These are phyloP conservation scores for Sphaceloma murrayae DNA, from an alignment of 2,329 filamentous ascomycete genomes.

Conservation along the genomic window DNA sequence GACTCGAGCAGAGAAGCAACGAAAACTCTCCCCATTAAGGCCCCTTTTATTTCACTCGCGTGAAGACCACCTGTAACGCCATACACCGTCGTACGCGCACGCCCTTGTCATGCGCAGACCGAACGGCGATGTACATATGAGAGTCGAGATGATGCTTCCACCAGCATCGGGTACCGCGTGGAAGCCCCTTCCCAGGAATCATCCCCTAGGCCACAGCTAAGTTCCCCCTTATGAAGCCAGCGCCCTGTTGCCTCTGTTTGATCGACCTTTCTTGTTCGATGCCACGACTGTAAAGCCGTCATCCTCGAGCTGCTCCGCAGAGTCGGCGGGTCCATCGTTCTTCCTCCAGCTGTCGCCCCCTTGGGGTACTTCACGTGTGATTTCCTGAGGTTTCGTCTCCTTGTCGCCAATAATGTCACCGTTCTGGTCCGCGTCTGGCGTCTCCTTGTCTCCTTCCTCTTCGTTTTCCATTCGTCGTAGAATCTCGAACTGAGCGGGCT, in stretches of 20 bases:
- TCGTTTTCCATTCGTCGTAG: conserved; percentile 38
- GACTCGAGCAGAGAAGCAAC: too few relatives aligned
- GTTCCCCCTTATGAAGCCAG: conserved; percentile 19
- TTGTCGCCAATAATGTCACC: conserved; percentile 44
- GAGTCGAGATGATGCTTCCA: background rate
- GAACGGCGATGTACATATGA: background rate
- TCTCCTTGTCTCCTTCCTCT: conserved; percentile 30
- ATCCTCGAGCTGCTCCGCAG: conserved; percentile 40
- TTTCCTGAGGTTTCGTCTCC: conserved; percentile 47
- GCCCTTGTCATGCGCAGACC: background rate
- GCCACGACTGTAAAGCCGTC: conserved; percentile 47
- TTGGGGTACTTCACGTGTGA: conserved; percentile 39
- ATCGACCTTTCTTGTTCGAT: conserved; percentile 37
- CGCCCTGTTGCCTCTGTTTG: conserved; percentile 23
- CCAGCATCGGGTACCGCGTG: background rate
- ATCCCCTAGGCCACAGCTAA: background rate
- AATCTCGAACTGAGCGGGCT: conserved; percentile 44
- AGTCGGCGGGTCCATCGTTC: conserved; percentile 28
- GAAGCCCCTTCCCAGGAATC: too few relatives aligned
- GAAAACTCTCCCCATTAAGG: too few relatives aligned
- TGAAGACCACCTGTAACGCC: background rate
- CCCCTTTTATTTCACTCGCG: background rate
- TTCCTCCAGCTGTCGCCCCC: conserved; percentile 27
- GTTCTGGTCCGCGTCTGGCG: conserved; percentile 40
- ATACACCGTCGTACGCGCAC: background rate